These are phyloP conservation scores for Babesia caballi DNA, from an alignment of 169 alveolate genomes.

Conservation along the genomic window DNA sequence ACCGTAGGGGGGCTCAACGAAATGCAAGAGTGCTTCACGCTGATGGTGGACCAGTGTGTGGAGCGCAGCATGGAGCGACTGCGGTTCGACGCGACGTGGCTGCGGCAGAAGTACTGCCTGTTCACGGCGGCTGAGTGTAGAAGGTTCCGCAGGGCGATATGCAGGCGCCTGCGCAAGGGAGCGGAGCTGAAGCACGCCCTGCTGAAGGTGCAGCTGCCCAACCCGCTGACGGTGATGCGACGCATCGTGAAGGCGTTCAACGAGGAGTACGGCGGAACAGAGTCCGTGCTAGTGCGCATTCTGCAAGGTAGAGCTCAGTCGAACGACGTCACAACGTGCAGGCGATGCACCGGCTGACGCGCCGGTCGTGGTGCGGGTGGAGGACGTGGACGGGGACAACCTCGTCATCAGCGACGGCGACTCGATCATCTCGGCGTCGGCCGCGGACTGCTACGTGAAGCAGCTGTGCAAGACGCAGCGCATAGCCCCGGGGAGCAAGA, in stretches of 20 bases:
- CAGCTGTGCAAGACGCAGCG: slow-evolving; percentile 9
- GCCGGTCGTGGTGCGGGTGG: slow-evolving; percentile 54
- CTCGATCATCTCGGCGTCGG: slow-evolving; percentile 1
- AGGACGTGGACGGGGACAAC: slow-evolving; percentile 6
- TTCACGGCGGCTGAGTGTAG: slow-evolving; percentile 30
- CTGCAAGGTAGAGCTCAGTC: slow-evolving; percentile 19
- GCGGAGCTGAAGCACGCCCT: slow-evolving; percentile 14
- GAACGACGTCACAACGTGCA: neutral
- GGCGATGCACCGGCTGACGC: slow-evolving; percentile 45
- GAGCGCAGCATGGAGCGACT: slow-evolving; percentile 1
- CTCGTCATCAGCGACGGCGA: slow-evolving; percentile 41
- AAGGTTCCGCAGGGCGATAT: slow-evolving; percentile 10
- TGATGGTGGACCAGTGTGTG: slow-evolving; percentile 6
- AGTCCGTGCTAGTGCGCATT: slow-evolving; percentile 23
- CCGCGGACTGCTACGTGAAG: slow-evolving; percentile 40
- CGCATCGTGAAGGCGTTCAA: neutral
- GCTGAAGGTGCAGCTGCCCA: slow-evolving; percentile 42
- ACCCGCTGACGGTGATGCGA: slow-evolving; percentile 27
- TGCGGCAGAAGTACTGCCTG: slow-evolving; percentile 27
- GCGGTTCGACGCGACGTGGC: slow-evolving; percentile 25
- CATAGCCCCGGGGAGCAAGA: slow-evolving; percentile 27
- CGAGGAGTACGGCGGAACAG: slow-evolving; percentile 20
- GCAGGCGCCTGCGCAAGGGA: neutral
- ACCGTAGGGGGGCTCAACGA: slow-evolving; percentile 54
- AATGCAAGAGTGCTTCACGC: slow-evolving; percentile 34